A percentile compares a stretch with the other conserved stretches of the same genome.
These are phyloP conservation scores for Lichenothelia convexa DNA, from an alignment of 495 filamentous ascomycete genomes.

Conservation along the genomic window DNA sequence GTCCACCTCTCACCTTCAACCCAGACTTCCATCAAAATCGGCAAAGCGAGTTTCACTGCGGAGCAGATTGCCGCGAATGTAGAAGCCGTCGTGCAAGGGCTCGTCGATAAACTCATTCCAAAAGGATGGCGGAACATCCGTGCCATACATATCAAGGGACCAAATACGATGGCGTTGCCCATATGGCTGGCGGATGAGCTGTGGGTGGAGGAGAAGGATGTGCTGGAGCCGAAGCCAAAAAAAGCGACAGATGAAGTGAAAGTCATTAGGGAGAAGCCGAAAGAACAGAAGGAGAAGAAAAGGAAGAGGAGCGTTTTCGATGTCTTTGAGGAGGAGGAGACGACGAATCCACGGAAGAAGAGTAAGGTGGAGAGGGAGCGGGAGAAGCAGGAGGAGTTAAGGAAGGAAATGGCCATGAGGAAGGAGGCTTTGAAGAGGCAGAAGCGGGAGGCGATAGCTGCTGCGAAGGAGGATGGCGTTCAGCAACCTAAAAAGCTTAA, in stretches of 20 bases:
- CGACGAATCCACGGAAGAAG: constrained; percentile 32
- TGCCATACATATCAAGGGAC: constrained; percentile 72
- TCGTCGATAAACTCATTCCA: constrained; percentile 61
- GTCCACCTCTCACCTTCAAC: constrained; percentile 47
- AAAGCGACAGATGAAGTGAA: constrained; percentile 17
- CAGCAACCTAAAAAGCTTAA: not conserved
- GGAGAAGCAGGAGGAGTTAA: constrained; percentile 26
- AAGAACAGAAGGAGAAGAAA: constrained; percentile 20
- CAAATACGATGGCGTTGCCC: constrained; percentile 67
- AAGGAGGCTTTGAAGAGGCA: constrained; percentile 31
- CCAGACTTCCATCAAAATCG: constrained; percentile 27
- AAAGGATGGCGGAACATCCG: constrained; percentile 73
- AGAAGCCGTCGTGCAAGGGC: constrained; percentile 41
- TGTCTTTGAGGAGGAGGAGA: constrained; percentile 16
- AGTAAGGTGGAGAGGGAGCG: constrained; percentile 33
- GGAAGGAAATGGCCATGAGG: constrained; percentile 13
- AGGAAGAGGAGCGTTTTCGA: constrained; percentile 17
- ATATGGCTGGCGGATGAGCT: constrained; percentile 84
- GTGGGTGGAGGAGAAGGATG: constrained; percentile 67
- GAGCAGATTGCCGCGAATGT: constrained; percentile 68
- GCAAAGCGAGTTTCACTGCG: constrained; percentile 48
- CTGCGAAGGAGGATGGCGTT: not conserved
- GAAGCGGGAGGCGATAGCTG: constrained; percentile 27
- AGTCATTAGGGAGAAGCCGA: constrained; percentile 25
- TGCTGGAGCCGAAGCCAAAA: constrained; percentile 33